Conservation (phyloP, 208 protist species). For the Acanthamoeba lugdunensis region DNA sequence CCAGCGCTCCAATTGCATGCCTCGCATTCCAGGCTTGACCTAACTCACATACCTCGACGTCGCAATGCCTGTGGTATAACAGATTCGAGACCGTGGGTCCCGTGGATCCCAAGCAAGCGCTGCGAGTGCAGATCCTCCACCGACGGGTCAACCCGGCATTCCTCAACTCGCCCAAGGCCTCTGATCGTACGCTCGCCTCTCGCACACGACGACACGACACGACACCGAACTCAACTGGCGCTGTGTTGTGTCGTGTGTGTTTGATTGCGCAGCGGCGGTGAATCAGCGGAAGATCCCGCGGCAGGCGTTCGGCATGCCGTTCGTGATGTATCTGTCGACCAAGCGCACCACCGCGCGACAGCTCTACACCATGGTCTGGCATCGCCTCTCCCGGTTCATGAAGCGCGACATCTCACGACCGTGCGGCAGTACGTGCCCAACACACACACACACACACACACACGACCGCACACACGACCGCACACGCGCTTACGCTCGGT, state of each 20-base stretch:
- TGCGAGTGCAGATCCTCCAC: constrained; percentile 23
- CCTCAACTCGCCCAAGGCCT: background rate
- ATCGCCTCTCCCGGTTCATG: constrained; percentile 48
- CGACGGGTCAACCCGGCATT: constrained; percentile 29
- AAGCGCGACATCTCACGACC: constrained; percentile 13
- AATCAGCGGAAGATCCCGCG: background rate
- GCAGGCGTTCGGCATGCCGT: background rate
- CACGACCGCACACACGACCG: background rate
- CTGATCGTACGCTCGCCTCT: background rate
- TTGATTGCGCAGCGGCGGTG: background rate
- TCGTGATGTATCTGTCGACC: background rate
- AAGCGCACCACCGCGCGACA: constrained; percentile 3
- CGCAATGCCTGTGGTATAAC: background rate
- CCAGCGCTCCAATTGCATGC: background rate
- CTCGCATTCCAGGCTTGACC: background rate
- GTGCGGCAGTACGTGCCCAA: background rate
- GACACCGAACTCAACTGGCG: too few relatives aligned
- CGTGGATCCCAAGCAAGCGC: constrained; percentile 45
- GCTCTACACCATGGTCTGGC: constrained; percentile 20
- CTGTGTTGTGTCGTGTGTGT: background rate
- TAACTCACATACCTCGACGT: background rate
- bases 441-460: too few relatives aligned
- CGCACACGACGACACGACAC: too few relatives aligned
- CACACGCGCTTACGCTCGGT: background rate
- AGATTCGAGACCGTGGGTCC: background rate